phyloP scores from a whole-genome alignment of 2,329 filamentous ascomycete genomes.

The Cercospora brassicicola region DNA sequence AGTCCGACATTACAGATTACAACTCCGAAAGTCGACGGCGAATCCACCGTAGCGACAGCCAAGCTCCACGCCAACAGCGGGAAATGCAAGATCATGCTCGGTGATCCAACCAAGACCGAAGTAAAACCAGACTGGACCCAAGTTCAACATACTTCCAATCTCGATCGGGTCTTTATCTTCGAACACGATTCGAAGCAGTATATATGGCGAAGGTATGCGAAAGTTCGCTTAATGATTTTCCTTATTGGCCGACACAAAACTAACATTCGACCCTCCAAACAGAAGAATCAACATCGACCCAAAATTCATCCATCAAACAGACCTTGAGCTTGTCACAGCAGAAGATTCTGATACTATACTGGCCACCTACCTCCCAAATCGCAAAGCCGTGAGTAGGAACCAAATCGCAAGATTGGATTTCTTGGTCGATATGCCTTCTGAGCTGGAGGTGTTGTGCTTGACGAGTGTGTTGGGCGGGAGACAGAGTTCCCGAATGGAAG shows the following conservation, averaged over 20 bases:
- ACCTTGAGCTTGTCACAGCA: constrained; percentile 4
- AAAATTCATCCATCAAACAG: background rate
- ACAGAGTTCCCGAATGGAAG: background rate
- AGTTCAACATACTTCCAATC: background rate
- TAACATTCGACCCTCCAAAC: background rate
- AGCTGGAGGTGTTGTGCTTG: constrained; percentile 1
- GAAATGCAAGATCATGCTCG: constrained; percentile 8
- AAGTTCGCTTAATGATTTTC: no score
- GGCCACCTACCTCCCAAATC: background rate
- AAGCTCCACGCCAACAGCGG: constrained; percentile 1
- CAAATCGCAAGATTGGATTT: constrained; percentile 1
- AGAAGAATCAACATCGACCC: background rate
- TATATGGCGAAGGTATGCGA: constrained; percentile 3
- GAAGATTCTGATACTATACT: background rate
- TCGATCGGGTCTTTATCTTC: background rate
- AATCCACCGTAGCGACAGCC: background rate
- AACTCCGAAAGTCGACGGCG: constrained; percentile 13
- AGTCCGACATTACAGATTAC: background rate
- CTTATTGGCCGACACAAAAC: background rate
- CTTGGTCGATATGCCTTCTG: background rate
- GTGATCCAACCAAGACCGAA: background rate
- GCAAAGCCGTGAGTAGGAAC: background rate
- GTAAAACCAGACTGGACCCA: background rate
- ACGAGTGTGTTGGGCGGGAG: background rate
- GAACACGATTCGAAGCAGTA: background rate